phyloP scores from a whole-genome alignment of 345 rosid species.

The Eucalyptus pauciflora region DNA sequence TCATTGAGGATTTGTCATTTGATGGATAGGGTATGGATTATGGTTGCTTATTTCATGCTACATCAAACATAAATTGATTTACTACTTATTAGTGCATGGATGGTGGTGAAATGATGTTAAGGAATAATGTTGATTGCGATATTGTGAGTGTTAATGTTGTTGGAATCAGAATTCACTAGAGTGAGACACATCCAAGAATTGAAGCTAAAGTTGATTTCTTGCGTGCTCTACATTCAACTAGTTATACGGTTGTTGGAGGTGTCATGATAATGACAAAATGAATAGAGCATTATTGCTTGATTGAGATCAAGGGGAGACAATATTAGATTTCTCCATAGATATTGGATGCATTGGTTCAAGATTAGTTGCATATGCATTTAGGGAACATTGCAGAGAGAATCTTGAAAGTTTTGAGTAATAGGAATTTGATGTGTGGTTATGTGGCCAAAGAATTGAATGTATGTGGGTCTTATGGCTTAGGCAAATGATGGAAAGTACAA shows the following conservation, averaged over 20 bases:
- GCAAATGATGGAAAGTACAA: neutral
- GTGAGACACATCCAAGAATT: neutral
- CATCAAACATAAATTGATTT: neutral
- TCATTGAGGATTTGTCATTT: neutral
- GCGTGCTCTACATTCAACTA: accelerated
- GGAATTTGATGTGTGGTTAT: neutral
- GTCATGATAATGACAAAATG: neutral
- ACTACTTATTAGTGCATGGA: neutral
- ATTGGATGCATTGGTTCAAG: neutral
- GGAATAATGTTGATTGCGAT: accelerated
- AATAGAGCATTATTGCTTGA: neutral
- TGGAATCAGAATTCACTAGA: neutral
- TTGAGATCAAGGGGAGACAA: neutral
- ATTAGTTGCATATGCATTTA: neutral
- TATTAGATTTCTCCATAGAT: neutral
- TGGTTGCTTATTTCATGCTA: neutral
- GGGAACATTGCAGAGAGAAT: neutral
- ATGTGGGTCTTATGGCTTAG: neutral
- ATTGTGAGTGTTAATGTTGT: neutral
- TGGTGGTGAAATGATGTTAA: neutral
- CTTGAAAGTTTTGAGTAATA: neutral
- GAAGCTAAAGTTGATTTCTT: neutral
- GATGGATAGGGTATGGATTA: neutral
- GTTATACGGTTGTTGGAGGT: neutral
- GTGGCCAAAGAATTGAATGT: neutral